These are phyloP conservation scores for Bruguiera hainesii DNA, from an alignment of 441 rosid species.

Conservation along the genomic window DNA sequence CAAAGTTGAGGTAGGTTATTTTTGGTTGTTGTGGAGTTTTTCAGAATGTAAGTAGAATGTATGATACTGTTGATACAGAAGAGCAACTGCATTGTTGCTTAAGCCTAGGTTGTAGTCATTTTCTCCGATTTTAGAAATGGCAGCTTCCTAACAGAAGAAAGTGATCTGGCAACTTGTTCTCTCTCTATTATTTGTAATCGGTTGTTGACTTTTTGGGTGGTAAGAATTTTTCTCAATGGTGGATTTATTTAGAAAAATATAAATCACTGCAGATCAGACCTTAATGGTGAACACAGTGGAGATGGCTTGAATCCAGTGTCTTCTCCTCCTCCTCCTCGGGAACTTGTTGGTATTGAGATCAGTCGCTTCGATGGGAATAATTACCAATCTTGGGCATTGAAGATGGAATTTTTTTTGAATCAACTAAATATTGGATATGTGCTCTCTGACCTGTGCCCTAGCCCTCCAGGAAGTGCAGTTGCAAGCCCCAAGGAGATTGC, in stretches of 20 bases:
- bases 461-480: conserved; percentile 23
- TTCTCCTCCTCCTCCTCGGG: conserved; percentile 22
- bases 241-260: conserved; percentile 16
- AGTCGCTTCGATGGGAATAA: conserved; percentile 76
- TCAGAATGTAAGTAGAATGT: not conserved
- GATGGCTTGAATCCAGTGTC: conserved; percentile 30
- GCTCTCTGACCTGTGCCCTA: conserved; percentile 59
- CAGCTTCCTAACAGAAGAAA: not conserved
- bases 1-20: conserved; percentile 47
- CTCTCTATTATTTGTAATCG: not conserved
- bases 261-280: conserved; percentile 37
- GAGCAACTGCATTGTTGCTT: conserved; percentile 6
- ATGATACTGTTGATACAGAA: not conserved
- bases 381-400: conserved; percentile 54
- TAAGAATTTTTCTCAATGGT: conserved; percentile 10
- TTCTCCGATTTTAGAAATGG: conserved; percentile 3
- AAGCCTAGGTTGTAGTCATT: not conserved
- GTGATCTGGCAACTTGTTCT: conserved; percentile 1
- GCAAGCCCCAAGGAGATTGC: conserved; percentile 30
- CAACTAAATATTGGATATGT: conserved; percentile 59
- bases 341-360: conserved; percentile 39
- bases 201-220: not conserved
- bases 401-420: conserved; percentile 64
- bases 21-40: not conserved
- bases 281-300: conserved; percentile 25